Conservation (phyloP, 148 eudicot genomes). For the Chenopodium suecicum region DNA sequence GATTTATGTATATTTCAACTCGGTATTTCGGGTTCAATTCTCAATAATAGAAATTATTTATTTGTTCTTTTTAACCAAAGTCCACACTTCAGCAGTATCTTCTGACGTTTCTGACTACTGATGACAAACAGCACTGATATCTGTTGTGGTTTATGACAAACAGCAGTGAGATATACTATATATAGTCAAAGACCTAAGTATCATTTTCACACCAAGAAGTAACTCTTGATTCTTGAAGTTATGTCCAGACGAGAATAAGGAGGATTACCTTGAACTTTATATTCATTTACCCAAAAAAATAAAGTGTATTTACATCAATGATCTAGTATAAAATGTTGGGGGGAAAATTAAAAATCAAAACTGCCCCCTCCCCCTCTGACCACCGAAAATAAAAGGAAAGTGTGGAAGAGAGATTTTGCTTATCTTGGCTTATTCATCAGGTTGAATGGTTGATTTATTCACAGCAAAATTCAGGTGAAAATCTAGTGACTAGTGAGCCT, state of each 20-base stretch:
- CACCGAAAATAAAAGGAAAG: not conserved
- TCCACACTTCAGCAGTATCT: not conserved
- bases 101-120: not conserved
- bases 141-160: no score
- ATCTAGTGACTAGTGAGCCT: conserved; percentile 28
- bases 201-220: not conserved
- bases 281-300: not conserved
- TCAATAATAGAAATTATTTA: conserved; percentile 29
- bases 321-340: not conserved
- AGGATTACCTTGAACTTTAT: not conserved
- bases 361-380: not conserved
- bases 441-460: not conserved
- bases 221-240: not conserved
- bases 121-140: no score
- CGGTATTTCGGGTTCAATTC: conserved; percentile 28
- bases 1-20: conserved; percentile 33
- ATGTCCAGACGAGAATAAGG: not conserved
- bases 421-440: not conserved
- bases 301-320: conserved; percentile 8
- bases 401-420: not conserved
- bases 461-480: not conserved
- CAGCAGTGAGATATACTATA: no score
- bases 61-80: conserved; percentile 17
- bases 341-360: conserved; percentile 4
- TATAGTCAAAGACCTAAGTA: no score